These are phyloP conservation scores for Eucalyptus pumila DNA, from an alignment of 345 rosid genomes.

Conservation along the genomic window DNA sequence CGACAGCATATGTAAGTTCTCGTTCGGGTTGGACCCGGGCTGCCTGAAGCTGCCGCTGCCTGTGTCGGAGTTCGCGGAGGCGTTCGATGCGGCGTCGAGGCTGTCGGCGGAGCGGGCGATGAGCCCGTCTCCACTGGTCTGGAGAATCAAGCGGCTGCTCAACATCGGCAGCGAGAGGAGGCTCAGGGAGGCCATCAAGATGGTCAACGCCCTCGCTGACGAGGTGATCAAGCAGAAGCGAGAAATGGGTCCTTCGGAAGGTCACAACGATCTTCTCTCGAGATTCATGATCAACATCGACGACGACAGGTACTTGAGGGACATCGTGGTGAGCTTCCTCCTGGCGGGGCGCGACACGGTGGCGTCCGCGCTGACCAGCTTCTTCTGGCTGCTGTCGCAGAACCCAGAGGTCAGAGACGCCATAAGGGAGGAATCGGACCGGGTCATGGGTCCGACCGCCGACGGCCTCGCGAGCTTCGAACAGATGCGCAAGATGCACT, in stretches of 20 bases:
- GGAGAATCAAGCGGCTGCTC: constrained; percentile 43
- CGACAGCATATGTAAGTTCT: constrained; percentile 41
- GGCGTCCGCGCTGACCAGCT: constrained; percentile 50
- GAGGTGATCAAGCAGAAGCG: constrained; percentile 32
- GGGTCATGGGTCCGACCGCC: constrained; percentile 16
- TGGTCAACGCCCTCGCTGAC: constrained; percentile 29
- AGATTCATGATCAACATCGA: constrained; percentile 46
- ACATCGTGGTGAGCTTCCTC: constrained; percentile 56
- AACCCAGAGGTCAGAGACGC: constrained; percentile 30
- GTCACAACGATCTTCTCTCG: constrained; percentile 38
- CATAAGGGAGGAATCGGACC: constrained; percentile 34
- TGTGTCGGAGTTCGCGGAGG: constrained; percentile 28
- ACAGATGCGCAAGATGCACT: constrained; percentile 36
- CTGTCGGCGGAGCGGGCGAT: constrained; percentile 40
- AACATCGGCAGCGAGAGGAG: constrained; percentile 49
- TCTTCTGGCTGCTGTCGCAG: constrained; percentile 44
- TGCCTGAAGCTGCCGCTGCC: constrained; percentile 40
- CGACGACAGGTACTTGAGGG: constrained; percentile 48
- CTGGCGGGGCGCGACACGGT: constrained; percentile 81
- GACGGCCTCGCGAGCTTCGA: constrained; percentile 10
- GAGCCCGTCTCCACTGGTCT: constrained; percentile 24
- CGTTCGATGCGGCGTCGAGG: constrained; percentile 50
- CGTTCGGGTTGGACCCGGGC: constrained; percentile 55
- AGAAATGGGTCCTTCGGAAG: constrained; percentile 1
- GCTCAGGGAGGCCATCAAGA: constrained; percentile 37